Evolutionary conservation across 106 monocot genomes (phyloP), one percentile per base, ranked within the genome.

Genomic region (Amphibolis antarctica): DNA sequence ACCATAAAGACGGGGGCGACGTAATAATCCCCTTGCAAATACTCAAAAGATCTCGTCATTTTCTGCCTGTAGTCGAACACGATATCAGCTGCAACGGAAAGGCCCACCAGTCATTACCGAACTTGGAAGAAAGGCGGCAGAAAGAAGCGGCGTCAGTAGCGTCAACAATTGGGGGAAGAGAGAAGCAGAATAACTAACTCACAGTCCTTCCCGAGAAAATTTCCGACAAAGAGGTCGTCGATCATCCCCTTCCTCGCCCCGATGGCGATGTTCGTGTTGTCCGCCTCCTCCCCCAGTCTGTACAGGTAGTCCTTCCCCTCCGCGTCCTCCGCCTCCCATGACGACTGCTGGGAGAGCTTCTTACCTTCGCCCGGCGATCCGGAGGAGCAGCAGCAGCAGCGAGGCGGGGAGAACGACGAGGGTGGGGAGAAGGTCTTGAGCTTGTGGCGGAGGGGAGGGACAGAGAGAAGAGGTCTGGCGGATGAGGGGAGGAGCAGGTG

Each of bases 61-160:
- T 93, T 93, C 75, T 93, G 93, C 62, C 93, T 65, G 66, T 86
- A 93, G 78, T 93, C 89, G 42, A 93, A 93, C 15, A 93, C 88
- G 29, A 93, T 86, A 86, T 93, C 93, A 74, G 88, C 92, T 92
- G 78, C 74, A 59, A 66, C 68, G 59, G 69, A 51, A 15, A n/a
- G 50, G 48, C 22, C 26, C 5, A 45, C 69, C 4, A 46, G 28
- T 3, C n/a, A 10, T 63, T 26, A 51, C 21, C 49, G 29, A 28
- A 23, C 25, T 30, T 15, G 13, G 1, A 28, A 74, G 17, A 20
- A 63, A 48, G 9, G 44, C 1, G 51, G 20, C 3, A n/a, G n/a
- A 28, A 36, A 56, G 24, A 31, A 44, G 21, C 23, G 15, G 28
- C 27, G 6, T n/a, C n/a, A n/a, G n/a, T n/a, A 53, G 1, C 14